Evolutionary conservation across 352 stramenopile genomes (phyloP).

Genomic region (Phytophthora palmivora): DNA sequence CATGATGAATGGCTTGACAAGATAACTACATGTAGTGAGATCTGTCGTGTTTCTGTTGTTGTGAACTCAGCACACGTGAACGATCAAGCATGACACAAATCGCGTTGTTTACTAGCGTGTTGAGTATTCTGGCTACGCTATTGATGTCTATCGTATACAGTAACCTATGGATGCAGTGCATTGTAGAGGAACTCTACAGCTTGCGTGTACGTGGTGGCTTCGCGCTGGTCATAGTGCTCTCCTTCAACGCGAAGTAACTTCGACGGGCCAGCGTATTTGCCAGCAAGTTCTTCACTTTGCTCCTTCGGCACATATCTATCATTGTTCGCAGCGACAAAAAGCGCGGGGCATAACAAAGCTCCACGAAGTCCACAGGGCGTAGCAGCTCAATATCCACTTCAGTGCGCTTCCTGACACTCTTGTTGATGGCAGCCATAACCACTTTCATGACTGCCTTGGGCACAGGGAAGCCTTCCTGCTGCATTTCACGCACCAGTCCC

Average conservation of each 20-base stretch:
- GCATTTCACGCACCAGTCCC: conserved; percentile 64
- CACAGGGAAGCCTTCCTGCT: conserved; percentile 77
- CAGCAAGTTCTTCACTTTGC: conserved; percentile 72
- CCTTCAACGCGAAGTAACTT: conserved; percentile 64
- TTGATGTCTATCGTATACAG: conserved; percentile 20
- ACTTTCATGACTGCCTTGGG: conserved; percentile 78
- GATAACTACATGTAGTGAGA: no score
- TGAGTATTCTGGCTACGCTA: conserved; percentile 8
- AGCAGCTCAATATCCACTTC: conserved; percentile 77
- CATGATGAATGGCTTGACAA: background rate
- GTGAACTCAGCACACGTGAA: background rate
- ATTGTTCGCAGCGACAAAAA: conserved; percentile 68
- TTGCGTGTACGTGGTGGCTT: conserved; percentile 51
- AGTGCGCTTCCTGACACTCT: conserved; percentile 80
- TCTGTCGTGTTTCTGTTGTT: no score
- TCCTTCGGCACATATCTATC: conserved; percentile 74
- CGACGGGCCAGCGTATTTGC: conserved; percentile 64
- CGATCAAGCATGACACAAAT: conserved; percentile 14
- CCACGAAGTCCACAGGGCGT: conserved; percentile 74
- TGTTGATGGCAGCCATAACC: conserved; percentile 65
- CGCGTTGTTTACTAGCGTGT: conserved; percentile 4
- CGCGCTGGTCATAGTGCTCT: conserved; percentile 68
- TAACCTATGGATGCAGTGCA: conserved; percentile 45
- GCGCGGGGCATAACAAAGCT: conserved; percentile 73
- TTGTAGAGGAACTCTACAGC: conserved; percentile 73